Evolutionary conservation across 2,329 filamentous ascomycete genomes (phyloP), one percentile per base, ranked within the genome.

Genomic region (Pseudogymnoascus sp.): DNA sequence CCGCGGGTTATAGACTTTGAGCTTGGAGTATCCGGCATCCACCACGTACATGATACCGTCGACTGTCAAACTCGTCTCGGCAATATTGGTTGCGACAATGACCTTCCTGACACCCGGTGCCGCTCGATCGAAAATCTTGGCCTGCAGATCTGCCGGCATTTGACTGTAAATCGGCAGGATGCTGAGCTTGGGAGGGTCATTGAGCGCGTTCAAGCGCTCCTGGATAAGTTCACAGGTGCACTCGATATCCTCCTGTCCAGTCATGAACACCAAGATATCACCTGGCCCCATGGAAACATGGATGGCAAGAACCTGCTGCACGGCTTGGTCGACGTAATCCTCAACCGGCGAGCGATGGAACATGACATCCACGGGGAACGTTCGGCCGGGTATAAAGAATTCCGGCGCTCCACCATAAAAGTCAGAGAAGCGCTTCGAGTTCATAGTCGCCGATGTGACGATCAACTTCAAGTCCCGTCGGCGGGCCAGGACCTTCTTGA

Each of bases 31-130:
- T 0, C 95, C 95, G 1, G 91, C 87, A 74, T 99, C 95, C 4
- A 99, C 95, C 21, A 99, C 95, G 71, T 96, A 99, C 88, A 97
- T 97, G 76, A 99, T 99, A 68, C 95, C 95, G 72, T 99, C 95
- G 5, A 99, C 95, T 0, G 95, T 99, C 77, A 99, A 80, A 81
- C 92, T 96, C 0, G 95, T 99, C 76, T 99, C 95, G 1, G 95
- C 95, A 75, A 99, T 99, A 71, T 99, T 99, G 33, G 95, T 99
- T 0, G 96, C 95, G 42, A 99, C 93, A 67, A 99, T 96, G 70
- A 96, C 96, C 74, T 99, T 99, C 64, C 95, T 87, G 4, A 96
- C 93, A 1, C 95, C 95, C 0, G 93, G 89, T 2, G 90, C 81
- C 2, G 96, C 95, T 68, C 88, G 86, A 72, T 99, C 93, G 70